Base-by-base conservation (phyloP, 2,329 filamentous ascomycete genomes). In the Pseudocercospora vitis region DNA sequence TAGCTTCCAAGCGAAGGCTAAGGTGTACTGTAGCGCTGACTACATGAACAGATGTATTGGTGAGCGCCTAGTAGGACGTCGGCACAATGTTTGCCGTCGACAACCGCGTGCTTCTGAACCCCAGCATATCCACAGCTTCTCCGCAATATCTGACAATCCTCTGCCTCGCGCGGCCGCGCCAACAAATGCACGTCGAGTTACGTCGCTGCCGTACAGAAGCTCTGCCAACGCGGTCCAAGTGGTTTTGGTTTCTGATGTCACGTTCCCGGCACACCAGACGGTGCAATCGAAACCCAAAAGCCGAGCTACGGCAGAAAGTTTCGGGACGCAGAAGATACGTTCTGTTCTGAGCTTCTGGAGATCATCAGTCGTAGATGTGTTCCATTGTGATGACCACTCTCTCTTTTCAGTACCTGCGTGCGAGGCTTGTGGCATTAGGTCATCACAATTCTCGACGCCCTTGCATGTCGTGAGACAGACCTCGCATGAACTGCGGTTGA, bases 101-200 rank as follows among this genome's bases (percentile, higher is more conserved):
- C 26, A 31, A 33, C 7, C 16, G 42, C 26, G 26, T 16, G 11
- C 12, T 7, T 18, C 3, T 18, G 12, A 29, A 29, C 26, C 26
- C 26, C 26, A 9, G 19, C 14, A 14, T 46, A 9, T 46, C 7
- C 14, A 24, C n/a, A 14, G 26, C 26, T 47, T 47, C 44, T 47
- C 44, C 44, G 44, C 44, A 47, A 23, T 47, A 40, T 23, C 44
- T 47, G 28, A 47, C 44, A 11, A 47, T 47, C 44, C 29, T 42
- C 19, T 42, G 18, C 6, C 18, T 21, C 21, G 37, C 14, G 9
- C 37, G 19, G 19, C 37, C 11, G 37, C 37, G 21, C 21, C 19
- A 42, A 26, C 24, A 11, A n/a, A n/a, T n/a, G n/a, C n/a, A n/a
- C n/a, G n/a, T n/a, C n/a, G n/a, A n/a, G n/a, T n/a, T n/a, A n/a